Conservation (phyloP, 192 early-diverging fungal species). For the Cladochytrium replicatum region DNA sequence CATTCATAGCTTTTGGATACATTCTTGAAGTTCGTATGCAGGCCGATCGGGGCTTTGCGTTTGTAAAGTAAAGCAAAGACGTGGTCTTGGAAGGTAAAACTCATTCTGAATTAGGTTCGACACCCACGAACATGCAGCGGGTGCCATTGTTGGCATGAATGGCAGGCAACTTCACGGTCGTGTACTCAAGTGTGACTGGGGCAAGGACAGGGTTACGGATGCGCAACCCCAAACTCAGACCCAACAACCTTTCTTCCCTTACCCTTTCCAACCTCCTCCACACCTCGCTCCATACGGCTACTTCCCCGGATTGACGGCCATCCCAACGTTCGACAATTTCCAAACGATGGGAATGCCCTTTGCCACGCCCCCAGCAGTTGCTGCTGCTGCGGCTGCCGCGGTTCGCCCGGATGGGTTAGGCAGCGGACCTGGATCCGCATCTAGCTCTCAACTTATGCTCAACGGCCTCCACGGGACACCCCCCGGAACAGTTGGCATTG, state of each 20-base stretch:
- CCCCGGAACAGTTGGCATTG: too few species aligned
- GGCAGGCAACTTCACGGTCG: conserved; percentile 64
- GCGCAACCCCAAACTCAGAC: not conserved
- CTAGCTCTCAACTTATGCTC: too few species aligned
- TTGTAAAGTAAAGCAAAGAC: conserved; percentile 55
- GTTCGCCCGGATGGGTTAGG: too few species aligned
- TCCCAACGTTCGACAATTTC: too few species aligned
- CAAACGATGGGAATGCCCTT: too few species aligned
- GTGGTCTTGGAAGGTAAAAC: not conserved
- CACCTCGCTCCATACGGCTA: not conserved
- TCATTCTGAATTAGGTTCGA: conserved; percentile 45
- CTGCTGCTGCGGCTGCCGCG: too few species aligned
- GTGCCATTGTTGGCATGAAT: conserved; percentile 75
- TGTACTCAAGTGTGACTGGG: conserved; percentile 9
- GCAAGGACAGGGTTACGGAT: not conserved
- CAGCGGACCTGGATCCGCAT: too few species aligned
- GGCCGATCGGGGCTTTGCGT: conserved; percentile 84
- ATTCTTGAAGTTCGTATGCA: conserved; percentile 74
- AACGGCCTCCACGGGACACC: too few species aligned
- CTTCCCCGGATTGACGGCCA: not conserved
- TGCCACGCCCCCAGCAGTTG: not conserved
- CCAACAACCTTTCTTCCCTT: not conserved
- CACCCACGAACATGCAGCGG: conserved; percentile 80
- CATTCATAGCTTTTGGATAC: conserved; percentile 70
- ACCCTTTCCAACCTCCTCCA: not conserved